Evolutionary conservation across 2,329 filamentous ascomycete genomes (phyloP), one percentile per base, ranked within the genome.

Genomic region (Pestalotiopsis sp.): DNA sequence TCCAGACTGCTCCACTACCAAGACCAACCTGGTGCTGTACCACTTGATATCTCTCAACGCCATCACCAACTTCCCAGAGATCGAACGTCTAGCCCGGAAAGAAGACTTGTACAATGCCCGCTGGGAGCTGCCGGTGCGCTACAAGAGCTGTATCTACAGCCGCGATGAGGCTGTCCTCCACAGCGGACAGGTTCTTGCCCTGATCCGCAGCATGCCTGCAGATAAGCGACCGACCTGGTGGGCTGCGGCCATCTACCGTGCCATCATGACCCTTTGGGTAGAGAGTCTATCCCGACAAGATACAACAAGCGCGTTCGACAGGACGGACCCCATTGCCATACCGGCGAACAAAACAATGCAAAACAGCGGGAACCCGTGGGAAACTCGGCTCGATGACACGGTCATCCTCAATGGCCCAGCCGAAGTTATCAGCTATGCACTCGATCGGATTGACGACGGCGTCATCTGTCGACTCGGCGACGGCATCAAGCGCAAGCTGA

Each of bases 11-110:
- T 80, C 86, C 17, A 83, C 90, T 71, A 91, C 88, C 75, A 86
- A 87, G 73, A 89, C 88, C 71, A 92, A 90, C 74, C 79, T 93
- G 57, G 86, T 91, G 58, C 85, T 93, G 70, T 93, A 91, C 77
- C 91, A 93, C 73, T 84, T 93, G 57, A 89, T 93, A 75, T 90
- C 87, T 63, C 84, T 93, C 69, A 92, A 92, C 73, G 86, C 89
- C 9, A 86, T 92, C 36, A 90, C 90, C 17, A 89, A 89, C 78
- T 92, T 93, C 75, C 84, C 87, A 2, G 88, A 90, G 72, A 88
- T 93, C 60, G 91, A 93, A 80, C 84, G 86, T 3, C 81, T 93
- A 11, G 91, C 91, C 3, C 85, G 91, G 17, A 84, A 86, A 45
- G 90, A 92, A 69, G 83, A 81, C 25, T 83, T 88, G 60, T 85